phyloP scores from a whole-genome alignment of 148 eudicot species.

The Silene latifolia region DNA sequence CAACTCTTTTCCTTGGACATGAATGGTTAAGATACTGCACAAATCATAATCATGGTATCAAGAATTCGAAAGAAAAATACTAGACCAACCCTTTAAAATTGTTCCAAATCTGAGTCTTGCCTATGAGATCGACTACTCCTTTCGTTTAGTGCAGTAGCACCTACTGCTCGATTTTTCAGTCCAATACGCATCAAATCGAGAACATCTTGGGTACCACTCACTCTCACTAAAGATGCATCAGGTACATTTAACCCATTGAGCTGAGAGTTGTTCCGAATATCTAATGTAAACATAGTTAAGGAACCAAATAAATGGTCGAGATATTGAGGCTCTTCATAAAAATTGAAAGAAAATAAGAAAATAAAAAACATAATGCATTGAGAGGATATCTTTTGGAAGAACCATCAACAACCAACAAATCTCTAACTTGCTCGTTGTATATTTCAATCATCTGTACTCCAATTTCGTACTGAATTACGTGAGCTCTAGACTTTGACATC shows the following conservation, averaged over 20 bases:
- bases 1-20: conserved; percentile 84
- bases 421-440: conserved; percentile 97
- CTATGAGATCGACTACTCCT: conserved; percentile 97
- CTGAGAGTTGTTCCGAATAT: conserved; percentile 86
- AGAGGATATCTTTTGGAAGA: conserved; percentile 87
- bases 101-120: conserved; percentile 31
- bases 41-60: neutral
- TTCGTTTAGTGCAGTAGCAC: conserved; percentile 94
- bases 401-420: conserved; percentile 77
- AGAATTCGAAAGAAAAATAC: neutral
- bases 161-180: conserved; percentile 86
- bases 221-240: conserved; percentile 81
- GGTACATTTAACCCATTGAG: conserved; percentile 93
- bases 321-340: neutral
- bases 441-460: conserved; percentile 98
- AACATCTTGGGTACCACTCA: conserved; percentile 78
- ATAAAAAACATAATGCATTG: neutral
- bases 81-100: neutral
- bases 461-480: conserved; percentile 63
- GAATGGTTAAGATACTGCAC: conserved; percentile 83
- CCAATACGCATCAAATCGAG: conserved; percentile 88
- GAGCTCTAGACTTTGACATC: conserved; percentile 61
- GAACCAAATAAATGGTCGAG: conserved; percentile 14
- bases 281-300: conserved; percentile 66
- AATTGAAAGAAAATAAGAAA: neutral